phyloP scores from a whole-genome alignment of 768 basidiomycete genomes.

The Suillus spraguei region DNA sequence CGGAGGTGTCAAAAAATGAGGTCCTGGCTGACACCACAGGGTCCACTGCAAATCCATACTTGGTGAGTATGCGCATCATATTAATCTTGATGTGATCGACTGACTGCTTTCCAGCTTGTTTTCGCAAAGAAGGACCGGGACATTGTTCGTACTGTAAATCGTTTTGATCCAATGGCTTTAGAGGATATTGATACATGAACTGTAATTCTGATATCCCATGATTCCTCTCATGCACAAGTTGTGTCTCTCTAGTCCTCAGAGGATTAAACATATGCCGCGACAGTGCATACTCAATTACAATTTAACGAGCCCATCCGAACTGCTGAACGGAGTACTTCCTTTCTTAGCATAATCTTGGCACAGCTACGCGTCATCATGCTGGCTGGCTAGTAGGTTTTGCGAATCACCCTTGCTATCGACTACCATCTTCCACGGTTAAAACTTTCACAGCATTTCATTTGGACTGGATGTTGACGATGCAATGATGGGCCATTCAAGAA shows the following conservation, averaged over 20 bases:
- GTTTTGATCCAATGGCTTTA: constrained; percentile 42
- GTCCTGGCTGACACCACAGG: constrained; percentile 91
- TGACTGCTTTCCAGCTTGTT: constrained; percentile 57
- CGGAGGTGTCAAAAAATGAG: constrained; percentile 75
- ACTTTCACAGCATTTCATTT: not conserved
- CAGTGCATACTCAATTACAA: not conserved
- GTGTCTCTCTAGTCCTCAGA: not conserved
- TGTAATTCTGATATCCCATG: constrained; percentile 28
- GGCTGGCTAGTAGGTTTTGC: no score
- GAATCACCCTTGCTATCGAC: not conserved
- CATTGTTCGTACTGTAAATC: constrained; percentile 80
- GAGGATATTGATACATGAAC: constrained; percentile 33
- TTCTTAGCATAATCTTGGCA: no score
- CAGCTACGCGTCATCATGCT: no score
- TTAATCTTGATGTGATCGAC: constrained; percentile 5
- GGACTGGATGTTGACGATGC: no score
- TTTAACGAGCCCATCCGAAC: not conserved
- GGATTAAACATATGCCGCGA: not conserved
- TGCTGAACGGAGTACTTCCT: not conserved
- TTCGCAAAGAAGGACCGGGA: constrained; percentile 80
- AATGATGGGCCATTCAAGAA: no score
- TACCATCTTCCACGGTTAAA: not conserved
- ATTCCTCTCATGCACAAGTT: constrained; percentile 4
- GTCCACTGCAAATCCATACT: constrained; percentile 86
- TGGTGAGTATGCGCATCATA: constrained; percentile 52